A percentile compares a stretch with the other conserved stretches of the same genome.
Evolutionary conservation across 192 early-diverging fungal species (phyloP).

Genomic region (Phlyctochytrium bullatum): DNA sequence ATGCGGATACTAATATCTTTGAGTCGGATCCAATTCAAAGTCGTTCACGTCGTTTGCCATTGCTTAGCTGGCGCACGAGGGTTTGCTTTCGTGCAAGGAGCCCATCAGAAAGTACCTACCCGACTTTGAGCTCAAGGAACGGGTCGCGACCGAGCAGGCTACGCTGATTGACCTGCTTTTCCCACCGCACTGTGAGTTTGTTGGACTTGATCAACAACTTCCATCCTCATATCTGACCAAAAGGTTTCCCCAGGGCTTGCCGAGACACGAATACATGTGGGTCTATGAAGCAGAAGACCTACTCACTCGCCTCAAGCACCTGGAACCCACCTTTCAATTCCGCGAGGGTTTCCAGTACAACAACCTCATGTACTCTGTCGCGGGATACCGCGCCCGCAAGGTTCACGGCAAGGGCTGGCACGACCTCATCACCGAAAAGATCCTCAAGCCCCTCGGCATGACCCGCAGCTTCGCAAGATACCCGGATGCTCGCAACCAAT

Average conservation of each 20-base stretch:
- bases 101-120: not conserved
- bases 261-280: not conserved
- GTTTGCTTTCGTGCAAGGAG: not conserved
- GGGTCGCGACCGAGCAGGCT: not conserved
- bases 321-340: not conserved
- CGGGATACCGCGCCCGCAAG: not conserved
- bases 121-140: conserved; percentile 7
- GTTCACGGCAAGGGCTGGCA: not conserved
- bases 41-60: conserved; percentile 9
- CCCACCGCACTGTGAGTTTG: not conserved
- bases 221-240: too few relatives aligned
- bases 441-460: conserved; percentile 10
- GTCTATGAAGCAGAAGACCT: not conserved
- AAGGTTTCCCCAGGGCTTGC: too few relatives aligned
- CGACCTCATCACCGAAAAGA: not conserved
- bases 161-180: conserved; percentile 9
- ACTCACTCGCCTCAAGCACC: not conserved
- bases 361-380: not conserved
- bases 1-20: conserved; percentile 7
- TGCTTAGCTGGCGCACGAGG: conserved; percentile 10
- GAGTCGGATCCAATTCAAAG: conserved; percentile 25
- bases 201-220: not conserved
- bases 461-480: not conserved
- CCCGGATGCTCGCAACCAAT: not conserved
- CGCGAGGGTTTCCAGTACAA: conserved; percentile 11